These are phyloP conservation scores for Magnaporthiopsis incrustans DNA, from an alignment of 2,329 filamentous ascomycete genomes.

Conservation along the genomic window DNA sequence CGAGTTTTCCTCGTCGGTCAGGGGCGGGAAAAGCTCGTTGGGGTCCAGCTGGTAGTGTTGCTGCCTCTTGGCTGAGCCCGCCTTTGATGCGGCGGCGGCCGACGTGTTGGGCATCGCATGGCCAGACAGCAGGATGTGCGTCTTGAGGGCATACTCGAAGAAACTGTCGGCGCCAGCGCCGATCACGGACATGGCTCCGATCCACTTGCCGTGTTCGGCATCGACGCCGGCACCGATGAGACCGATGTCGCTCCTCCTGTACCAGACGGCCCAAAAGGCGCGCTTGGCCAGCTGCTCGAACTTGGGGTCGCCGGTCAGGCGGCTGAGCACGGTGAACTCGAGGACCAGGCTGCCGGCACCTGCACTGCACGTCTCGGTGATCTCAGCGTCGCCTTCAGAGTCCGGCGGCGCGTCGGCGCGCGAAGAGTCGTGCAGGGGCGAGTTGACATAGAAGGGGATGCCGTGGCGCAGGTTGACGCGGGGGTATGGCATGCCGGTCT, in stretches of 20 bases:
- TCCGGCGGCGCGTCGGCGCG: constrained; percentile 28
- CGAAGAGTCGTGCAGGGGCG: constrained; percentile 59
- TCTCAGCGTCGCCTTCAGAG: constrained; percentile 48
- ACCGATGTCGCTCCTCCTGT: constrained; percentile 72
- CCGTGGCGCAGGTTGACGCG: constrained; percentile 86
- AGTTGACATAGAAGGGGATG: constrained; percentile 82
- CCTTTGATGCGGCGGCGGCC: constrained; percentile 14
- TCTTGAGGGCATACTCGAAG: constrained; percentile 96
- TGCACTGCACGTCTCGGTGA: constrained; percentile 94
- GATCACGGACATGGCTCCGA: constrained; percentile 82
- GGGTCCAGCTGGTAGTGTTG: constrained; percentile 44
- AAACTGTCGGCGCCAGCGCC: constrained; percentile 97
- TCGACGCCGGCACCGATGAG: constrained; percentile 85
- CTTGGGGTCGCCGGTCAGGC: constrained; percentile 75
- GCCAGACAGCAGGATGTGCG: constrained; percentile 81
- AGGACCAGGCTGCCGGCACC: constrained; percentile 93
- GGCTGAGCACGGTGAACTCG: constrained; percentile 85
- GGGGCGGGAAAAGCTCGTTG: constrained; percentile 51
- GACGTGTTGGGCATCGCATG: constrained; percentile 50
- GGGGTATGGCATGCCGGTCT: constrained; percentile 88
- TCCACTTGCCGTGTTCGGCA: constrained; percentile 84
- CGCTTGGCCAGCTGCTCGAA: constrained; percentile 86
- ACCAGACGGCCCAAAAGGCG: constrained; percentile 98
- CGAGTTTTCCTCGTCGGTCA: constrained; percentile 59
- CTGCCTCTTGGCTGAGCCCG: background rate